These are phyloP conservation scores for Kalanchoe fedtschenkoi DNA, from an alignment of 164 flowering plant species.

Conservation along the genomic window DNA sequence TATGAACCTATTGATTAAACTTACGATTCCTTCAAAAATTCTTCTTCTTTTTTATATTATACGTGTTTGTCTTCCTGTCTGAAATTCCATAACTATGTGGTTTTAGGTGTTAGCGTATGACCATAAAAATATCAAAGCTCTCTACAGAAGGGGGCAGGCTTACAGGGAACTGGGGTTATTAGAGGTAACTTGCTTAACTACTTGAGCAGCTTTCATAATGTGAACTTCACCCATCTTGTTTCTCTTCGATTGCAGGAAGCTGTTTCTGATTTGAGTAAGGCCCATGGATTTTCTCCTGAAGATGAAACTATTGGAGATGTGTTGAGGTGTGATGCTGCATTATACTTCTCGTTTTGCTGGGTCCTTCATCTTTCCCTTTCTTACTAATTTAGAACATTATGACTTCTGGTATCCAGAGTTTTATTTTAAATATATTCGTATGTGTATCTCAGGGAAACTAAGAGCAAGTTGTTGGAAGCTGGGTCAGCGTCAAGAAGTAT, in stretches of 20 bases:
- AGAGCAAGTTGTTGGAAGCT: conserved; percentile 37
- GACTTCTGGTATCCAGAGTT: not conserved
- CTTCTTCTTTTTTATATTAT: no score
- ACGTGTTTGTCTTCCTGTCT: no score
- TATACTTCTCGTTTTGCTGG: not conserved
- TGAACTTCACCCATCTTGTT: not conserved
- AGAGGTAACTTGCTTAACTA: conserved; percentile 28
- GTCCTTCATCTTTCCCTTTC: not conserved
- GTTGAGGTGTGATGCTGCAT: conserved; percentile 40
- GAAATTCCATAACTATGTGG: not conserved
- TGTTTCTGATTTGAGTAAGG: conserved; percentile 65
- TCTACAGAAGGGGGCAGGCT: conserved; percentile 95
- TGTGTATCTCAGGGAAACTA: conserved; percentile 42
- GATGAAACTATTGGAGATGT: conserved; percentile 84
- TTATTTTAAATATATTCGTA: not conserved
- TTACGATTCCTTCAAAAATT: no score
- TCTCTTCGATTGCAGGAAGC: conserved; percentile 47
- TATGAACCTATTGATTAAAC: no score
- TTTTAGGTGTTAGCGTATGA: conserved; percentile 73
- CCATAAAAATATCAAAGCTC: conserved; percentile 76
- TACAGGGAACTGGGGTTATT: conserved; percentile 61
- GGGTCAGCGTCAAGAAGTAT: conserved; percentile 42
- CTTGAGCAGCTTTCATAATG: not conserved
- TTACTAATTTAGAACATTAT: not conserved
- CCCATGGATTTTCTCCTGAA: conserved; percentile 66